Conservation (phyloP, 441 rosid species). For the Viola pubescens region DNA sequence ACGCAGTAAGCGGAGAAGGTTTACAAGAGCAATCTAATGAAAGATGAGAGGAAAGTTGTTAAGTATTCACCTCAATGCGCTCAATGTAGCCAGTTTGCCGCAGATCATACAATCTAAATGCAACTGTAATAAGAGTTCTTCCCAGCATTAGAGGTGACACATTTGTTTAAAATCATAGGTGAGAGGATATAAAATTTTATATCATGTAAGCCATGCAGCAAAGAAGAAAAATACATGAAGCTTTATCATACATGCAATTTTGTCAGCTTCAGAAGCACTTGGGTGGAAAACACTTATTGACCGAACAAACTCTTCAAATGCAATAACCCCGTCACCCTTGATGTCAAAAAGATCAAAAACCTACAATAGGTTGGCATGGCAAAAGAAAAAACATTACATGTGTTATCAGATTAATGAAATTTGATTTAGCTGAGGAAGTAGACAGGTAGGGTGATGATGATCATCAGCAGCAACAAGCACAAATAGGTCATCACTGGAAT, state of each 20-base stretch:
- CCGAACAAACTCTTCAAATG: slow-evolving; percentile 57
- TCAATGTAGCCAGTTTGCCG: slow-evolving; percentile 58
- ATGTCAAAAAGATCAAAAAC: slow-evolving; percentile 46
- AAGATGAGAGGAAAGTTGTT: background rate
- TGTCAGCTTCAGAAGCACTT: slow-evolving; percentile 35
- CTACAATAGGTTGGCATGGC: slow-evolving; percentile 21
- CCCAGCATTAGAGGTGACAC: slow-evolving; percentile 3
- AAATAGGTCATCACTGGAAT: background rate
- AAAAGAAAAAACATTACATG: background rate
- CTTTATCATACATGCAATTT: slow-evolving; percentile 35
- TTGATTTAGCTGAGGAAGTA: background rate
- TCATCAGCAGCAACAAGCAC: background rate
- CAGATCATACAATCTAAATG: slow-evolving; percentile 58
- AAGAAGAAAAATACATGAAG: background rate
- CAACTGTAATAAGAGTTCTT: slow-evolving; percentile 38
- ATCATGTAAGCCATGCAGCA: background rate
- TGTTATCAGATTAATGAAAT: background rate
- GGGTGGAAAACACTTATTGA: slow-evolving; percentile 56
- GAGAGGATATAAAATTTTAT: background rate
- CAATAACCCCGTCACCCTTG: slow-evolving; percentile 46
- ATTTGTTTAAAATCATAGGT: background rate
- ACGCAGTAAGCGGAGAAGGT: background rate
- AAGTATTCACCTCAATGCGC: slow-evolving; percentile 40
- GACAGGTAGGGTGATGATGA: background rate
- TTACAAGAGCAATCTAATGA: background rate